A percentile compares a stretch with the other conserved stretches of the same genome.
phyloP scores from a whole-genome alignment of 1,139 yeast species.

The Hemisphaericaspora xylofermentans region DNA sequence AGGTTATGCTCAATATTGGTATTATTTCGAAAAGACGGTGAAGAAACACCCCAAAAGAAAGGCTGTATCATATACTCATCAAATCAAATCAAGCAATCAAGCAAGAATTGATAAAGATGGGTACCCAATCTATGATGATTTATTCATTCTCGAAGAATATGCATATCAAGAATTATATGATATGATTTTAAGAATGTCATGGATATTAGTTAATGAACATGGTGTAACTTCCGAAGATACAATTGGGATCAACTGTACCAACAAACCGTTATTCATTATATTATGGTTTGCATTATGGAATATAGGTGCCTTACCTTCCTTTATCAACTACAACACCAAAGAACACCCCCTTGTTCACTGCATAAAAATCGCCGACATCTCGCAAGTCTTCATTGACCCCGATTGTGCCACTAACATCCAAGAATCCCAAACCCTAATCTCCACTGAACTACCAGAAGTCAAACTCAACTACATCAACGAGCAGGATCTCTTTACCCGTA shows the following conservation, averaged over 20 bases:
- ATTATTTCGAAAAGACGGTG: conserved; percentile 56
- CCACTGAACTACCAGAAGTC: conserved; percentile 39
- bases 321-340: conserved; percentile 75
- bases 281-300: conserved; percentile 90
- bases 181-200: conserved; percentile 62
- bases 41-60: conserved; percentile 47
- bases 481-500: conserved; percentile 37
- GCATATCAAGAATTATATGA: conserved; percentile 71
- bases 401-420: conserved; percentile 58
- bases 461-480: conserved; percentile 59
- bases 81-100: conserved; percentile 37
- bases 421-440: conserved; percentile 51
- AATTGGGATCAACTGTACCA: conserved; percentile 78
- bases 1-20: conserved; percentile 65
- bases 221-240: conserved; percentile 66
- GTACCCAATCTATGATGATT: conserved; percentile 45
- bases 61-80: conserved; percentile 67
- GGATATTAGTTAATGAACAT: conserved; percentile 60
- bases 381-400: conserved; percentile 72
- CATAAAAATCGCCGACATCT: conserved; percentile 63
- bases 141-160: conserved; percentile 58
- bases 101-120: conserved; percentile 31
- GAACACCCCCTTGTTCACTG: conserved; percentile 82
- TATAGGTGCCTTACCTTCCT: conserved; percentile 86
- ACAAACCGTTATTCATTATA: conserved; percentile 77